phyloP scores from a whole-genome alignment of 2,329 filamentous ascomycete genomes.

The Aspergillus nomiae region DNA sequence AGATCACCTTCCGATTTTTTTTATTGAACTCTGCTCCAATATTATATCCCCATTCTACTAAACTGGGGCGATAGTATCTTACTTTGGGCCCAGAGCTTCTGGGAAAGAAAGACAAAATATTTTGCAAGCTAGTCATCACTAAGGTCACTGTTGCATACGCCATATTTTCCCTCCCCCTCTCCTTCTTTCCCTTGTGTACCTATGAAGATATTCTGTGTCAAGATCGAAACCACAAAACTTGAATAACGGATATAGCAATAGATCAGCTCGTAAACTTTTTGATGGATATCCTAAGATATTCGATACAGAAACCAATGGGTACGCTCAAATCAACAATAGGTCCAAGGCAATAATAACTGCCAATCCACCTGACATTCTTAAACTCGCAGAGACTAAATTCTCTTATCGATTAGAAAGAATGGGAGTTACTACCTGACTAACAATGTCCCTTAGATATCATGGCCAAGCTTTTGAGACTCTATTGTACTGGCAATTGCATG shows the following conservation, averaged over 20 bases:
- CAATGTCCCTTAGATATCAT: not conserved
- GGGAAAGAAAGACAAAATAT: not conserved
- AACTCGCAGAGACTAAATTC: not conserved
- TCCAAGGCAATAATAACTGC: not conserved
- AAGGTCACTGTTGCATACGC: not conserved
- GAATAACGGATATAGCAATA: too few relatives aligned
- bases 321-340: not conserved
- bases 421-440: not conserved
- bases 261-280: not conserved
- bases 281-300: not conserved
- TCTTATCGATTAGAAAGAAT: not conserved
- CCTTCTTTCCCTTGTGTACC: not conserved
- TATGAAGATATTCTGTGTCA: too few relatives aligned
- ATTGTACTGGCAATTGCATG: too few relatives aligned
- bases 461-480: too few relatives aligned
- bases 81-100: not conserved
- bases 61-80: not conserved
- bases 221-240: too few relatives aligned
- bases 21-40: not conserved
- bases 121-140: not conserved
- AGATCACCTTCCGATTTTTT: not conserved
- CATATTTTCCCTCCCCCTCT: not conserved
- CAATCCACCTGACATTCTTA: not conserved
- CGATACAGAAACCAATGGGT: not conserved
- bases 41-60: not conserved